These are phyloP conservation scores for Penicillium psychrofluorescens DNA, from an alignment of 495 filamentous ascomycete genomes.

Conservation along the genomic window DNA sequence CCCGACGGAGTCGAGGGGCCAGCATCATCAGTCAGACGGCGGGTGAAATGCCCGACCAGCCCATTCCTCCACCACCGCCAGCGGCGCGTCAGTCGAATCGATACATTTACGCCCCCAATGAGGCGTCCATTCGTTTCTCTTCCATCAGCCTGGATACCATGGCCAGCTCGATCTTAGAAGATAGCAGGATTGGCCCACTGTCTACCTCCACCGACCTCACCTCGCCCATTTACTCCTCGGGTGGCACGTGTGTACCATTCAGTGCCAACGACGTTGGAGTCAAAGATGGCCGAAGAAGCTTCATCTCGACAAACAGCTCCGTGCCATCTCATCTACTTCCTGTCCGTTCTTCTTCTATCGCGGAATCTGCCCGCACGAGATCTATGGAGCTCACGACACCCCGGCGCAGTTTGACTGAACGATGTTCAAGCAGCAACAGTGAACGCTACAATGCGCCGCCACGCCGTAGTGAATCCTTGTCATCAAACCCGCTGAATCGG, in stretches of 20 bases:
- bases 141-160: constrained; percentile 40
- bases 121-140: constrained; percentile 33
- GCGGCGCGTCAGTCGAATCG: constrained; percentile 27
- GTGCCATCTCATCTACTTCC: constrained; percentile 26
- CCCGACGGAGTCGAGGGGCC: constrained; percentile 21
- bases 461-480: constrained; percentile 31
- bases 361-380: constrained; percentile 13
- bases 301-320: constrained; percentile 12
- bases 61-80: constrained; percentile 41
- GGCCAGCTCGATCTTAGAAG: constrained; percentile 44
- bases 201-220: constrained; percentile 22
- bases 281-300: constrained; percentile 25
- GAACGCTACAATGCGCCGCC: constrained; percentile 21
- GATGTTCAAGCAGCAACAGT: constrained; percentile 18
- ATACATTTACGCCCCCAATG: constrained; percentile 32
- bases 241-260: constrained; percentile 33
- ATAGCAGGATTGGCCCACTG: constrained; percentile 18
- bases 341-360: constrained; percentile 18
- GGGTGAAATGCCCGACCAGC: constrained; percentile 30
- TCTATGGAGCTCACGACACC: constrained; percentile 22
- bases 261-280: constrained; percentile 40
- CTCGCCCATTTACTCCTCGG: constrained; percentile 29
- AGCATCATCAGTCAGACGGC: constrained; percentile 37
- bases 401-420: constrained; percentile 34
- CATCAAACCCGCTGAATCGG: constrained; percentile 14